A percentile compares a stretch with the other conserved stretches of the same genome.
phyloP scores from a whole-genome alignment of 2,329 filamentous ascomycete species.

The Trichoderma sp. region DNA sequence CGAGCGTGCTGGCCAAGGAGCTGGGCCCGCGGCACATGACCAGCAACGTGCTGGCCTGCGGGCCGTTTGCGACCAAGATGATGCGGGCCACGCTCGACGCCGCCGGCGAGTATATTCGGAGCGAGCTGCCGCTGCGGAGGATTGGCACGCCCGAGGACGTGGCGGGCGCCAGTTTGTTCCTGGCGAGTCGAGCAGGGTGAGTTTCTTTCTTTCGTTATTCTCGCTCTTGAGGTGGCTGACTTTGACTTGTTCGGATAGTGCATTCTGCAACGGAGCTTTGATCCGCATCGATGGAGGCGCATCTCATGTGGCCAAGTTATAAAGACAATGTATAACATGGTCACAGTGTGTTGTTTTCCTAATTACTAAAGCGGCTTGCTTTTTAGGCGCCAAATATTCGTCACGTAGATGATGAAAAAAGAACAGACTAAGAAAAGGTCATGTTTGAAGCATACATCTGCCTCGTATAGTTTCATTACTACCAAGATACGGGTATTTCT shows the following conservation, averaged over 20 bases:
- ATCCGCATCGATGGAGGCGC: conserved; percentile 63
- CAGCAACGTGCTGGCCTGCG: conserved; percentile 70
- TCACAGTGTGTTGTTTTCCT: neutral
- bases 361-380: neutral
- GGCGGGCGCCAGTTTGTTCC: conserved; percentile 70
- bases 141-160: conserved; percentile 70
- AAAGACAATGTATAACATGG: conserved; percentile 17
- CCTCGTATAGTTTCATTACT: conserved; percentile 7
- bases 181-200: conserved; percentile 66
- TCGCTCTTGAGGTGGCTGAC: neutral
- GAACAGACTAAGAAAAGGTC: neutral
- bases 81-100: conserved; percentile 62
- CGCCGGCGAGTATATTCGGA: conserved; percentile 56
- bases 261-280: conserved; percentile 66
- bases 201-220: conserved; percentile 23
- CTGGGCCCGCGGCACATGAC: conserved; percentile 63
- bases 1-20: conserved; percentile 59
- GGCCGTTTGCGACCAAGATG: conserved; percentile 71
- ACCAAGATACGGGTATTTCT: conserved; percentile 12
- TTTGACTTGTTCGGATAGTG: conserved; percentile 31
- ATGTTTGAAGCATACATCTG: neutral
- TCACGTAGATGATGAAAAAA: neutral
- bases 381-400: neutral
- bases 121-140: conserved; percentile 63
- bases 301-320: conserved; percentile 50